Percentiles rank a stretch among this genome's conserved stretches.
Evolutionary conservation across 2,329 filamentous ascomycete species (phyloP).

Genomic region (Ophiostoma sp.): DNA sequence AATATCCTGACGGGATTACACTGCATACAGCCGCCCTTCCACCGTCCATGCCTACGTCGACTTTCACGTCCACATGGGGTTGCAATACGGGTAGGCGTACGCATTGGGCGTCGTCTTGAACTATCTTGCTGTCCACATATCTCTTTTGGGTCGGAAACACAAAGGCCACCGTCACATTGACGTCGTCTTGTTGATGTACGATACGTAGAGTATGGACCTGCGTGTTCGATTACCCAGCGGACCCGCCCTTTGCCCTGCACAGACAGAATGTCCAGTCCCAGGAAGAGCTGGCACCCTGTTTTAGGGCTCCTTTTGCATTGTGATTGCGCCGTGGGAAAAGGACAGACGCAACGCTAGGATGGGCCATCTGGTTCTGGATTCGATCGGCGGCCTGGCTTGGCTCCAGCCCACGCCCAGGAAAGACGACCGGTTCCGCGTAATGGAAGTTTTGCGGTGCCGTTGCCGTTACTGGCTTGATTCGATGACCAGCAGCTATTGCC

Average conservation of each 20-base stretch:
- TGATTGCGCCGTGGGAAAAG: neutral
- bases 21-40: no score
- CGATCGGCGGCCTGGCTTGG: conserved; percentile 10
- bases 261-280: neutral
- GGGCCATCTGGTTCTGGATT: conserved; percentile 14
- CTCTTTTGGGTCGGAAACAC: no score
- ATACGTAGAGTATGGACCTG: no score
- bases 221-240: neutral
- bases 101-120: no score
- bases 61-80: neutral
- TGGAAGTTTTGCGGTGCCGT: no score
- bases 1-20: no score
- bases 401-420: neutral
- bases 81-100: no score
- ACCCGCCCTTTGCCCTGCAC: neutral
- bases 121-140: neutral
- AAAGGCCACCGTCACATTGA: neutral
- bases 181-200: neutral
- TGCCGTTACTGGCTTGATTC: no score
- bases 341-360: neutral
- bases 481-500: neutral
- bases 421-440: neutral
- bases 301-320: conserved; percentile 3
- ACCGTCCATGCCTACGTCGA: neutral
- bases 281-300: neutral